phyloP scores from a whole-genome alignment of 352 stramenopile genomes.

The Phytophthora agathidicida region DNA sequence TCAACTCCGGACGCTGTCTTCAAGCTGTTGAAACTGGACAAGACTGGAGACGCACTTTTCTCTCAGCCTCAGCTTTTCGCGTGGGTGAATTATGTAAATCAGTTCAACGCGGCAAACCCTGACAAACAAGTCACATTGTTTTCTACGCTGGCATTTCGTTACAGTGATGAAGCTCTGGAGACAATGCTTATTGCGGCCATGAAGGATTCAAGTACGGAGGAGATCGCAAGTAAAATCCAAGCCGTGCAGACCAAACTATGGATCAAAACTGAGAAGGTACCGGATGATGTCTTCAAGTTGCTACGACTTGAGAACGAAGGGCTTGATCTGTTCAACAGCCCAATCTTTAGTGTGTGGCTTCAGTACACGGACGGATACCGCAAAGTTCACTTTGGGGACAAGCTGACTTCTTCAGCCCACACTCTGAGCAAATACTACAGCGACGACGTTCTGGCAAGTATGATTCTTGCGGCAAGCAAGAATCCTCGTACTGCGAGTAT shows the following conservation, averaged over 20 bases:
- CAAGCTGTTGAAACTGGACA: background rate
- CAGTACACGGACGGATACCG: slow-evolving; percentile 19
- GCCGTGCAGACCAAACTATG: slow-evolving; percentile 5
- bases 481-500: background rate
- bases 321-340: background rate
- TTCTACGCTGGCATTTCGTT: background rate
- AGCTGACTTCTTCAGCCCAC: background rate
- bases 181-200: slow-evolving; percentile 5
- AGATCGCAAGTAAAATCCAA: slow-evolving; percentile 8
- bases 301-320: slow-evolving; percentile 5
- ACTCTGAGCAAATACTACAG: slow-evolving; percentile 7
- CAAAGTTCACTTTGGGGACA: slow-evolving; percentile 4
- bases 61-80: slow-evolving; percentile 1
- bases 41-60: background rate
- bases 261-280: background rate
- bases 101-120: slow-evolving; percentile 1
- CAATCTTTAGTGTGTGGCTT: slow-evolving; percentile 5
- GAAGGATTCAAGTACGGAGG: slow-evolving; percentile 1
- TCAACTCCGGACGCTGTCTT: slow-evolving; percentile 3
- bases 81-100: slow-evolving; percentile 5
- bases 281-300: slow-evolving; percentile 7
- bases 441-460: background rate
- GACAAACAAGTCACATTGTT: background rate
- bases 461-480: slow-evolving; percentile 5
- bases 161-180: slow-evolving; percentile 1